phyloP scores from a whole-genome alignment of 1,139 yeast species.

The Saccharomyces pastorianus region DNA sequence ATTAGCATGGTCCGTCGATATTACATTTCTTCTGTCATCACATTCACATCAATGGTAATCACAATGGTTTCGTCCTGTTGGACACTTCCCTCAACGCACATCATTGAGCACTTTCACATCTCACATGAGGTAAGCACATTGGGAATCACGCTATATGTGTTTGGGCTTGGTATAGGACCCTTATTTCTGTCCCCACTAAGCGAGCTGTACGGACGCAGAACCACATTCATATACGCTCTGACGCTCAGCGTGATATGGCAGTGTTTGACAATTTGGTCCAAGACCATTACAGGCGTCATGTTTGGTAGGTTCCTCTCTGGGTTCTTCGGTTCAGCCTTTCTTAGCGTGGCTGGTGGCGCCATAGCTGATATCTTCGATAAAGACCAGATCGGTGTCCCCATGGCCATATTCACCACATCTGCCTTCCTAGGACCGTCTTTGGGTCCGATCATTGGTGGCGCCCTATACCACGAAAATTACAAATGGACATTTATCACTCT shows the following conservation, averaged over 20 bases:
- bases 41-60: conserved; percentile 40
- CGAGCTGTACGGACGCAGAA: conserved; percentile 69
- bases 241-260: conserved; percentile 52
- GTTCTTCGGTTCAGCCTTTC: conserved; percentile 59
- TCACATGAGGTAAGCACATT: conserved; percentile 52
- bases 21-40: conserved; percentile 44
- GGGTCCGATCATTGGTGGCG: conserved; percentile 64
- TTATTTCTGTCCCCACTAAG: conserved; percentile 71
- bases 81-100: conserved; percentile 46
- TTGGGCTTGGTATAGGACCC: conserved; percentile 75
- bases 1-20: conserved; percentile 40
- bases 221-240: conserved; percentile 56
- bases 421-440: conserved; percentile 71
- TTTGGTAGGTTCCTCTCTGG: conserved; percentile 64
- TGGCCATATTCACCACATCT: conserved; percentile 61
- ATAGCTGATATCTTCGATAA: conserved; percentile 56
- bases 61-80: conserved; percentile 50
- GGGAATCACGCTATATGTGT: conserved; percentile 59
- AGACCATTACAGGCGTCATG: conserved; percentile 52
- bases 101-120: conserved; percentile 43
- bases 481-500: conserved; percentile 57
- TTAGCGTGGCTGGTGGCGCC: conserved; percentile 71
- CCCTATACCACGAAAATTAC: conserved; percentile 46
- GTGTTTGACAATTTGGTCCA: conserved; percentile 58
- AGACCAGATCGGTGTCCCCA: conserved; percentile 56